phyloP scores from a whole-genome alignment of 2,329 filamentous ascomycete genomes.

The Fusarium scirpi region DNA sequence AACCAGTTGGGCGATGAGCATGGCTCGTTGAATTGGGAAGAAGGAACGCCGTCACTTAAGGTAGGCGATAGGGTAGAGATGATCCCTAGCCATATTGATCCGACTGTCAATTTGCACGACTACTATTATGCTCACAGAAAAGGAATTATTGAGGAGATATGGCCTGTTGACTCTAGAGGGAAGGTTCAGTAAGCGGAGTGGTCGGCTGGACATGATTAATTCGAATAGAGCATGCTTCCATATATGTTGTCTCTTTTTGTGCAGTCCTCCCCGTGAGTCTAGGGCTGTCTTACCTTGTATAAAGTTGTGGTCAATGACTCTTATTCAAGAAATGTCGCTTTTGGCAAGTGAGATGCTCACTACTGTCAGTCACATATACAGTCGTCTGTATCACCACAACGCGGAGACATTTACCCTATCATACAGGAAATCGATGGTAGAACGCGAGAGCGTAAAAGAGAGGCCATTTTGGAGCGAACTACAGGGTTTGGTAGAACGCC shows the following conservation, averaged over 20 bases:
- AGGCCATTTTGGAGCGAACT: too few relatives aligned
- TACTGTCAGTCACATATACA: too few relatives aligned
- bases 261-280: too few relatives aligned
- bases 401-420: too few relatives aligned
- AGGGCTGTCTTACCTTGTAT: too few relatives aligned
- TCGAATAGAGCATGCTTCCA: background rate
- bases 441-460: too few relatives aligned
- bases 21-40: conserved; percentile 28
- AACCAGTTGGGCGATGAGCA: conserved; percentile 34
- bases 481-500: too few relatives aligned
- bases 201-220: background rate
- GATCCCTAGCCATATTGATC: conserved; percentile 41
- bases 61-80: conserved; percentile 34
- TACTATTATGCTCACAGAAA: conserved; percentile 33
- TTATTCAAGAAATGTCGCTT: too few relatives aligned
- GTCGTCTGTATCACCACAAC: too few relatives aligned
- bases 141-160: conserved; percentile 26
- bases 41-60: conserved; percentile 2
- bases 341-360: too few relatives aligned
- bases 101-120: conserved; percentile 39
- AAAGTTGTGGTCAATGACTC: too few relatives aligned
- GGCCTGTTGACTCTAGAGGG: conserved; percentile 34
- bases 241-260: background rate
- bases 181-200: conserved; percentile 30
- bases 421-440: too few relatives aligned